phyloP scores from a whole-genome alignment of 2,329 filamentous ascomycete genomes.

The Emergomyces orientalis region DNA sequence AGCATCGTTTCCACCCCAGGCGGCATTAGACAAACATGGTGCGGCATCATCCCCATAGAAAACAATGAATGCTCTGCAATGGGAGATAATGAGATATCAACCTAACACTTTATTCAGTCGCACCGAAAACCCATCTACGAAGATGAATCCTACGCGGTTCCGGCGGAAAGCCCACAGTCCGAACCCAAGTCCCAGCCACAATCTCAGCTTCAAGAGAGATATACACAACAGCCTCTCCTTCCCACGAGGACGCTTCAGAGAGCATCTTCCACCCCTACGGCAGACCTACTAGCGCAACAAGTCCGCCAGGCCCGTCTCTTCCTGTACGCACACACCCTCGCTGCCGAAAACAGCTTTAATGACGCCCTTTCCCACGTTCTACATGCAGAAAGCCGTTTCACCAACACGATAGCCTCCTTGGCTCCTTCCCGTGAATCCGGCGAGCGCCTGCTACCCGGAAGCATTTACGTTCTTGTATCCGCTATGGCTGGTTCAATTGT shows the following conservation, averaged over 20 bases:
- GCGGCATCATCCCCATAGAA: constrained; percentile 16
- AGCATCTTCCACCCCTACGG: constrained; percentile 54
- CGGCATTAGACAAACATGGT: constrained; percentile 27
- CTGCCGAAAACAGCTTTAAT: constrained; percentile 77
- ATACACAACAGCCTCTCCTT: constrained; percentile 3
- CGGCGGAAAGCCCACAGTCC: not conserved
- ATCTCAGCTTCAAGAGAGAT: constrained; percentile 8
- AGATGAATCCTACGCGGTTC: constrained; percentile 10
- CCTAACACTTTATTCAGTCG: constrained; percentile 10
- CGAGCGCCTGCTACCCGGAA: constrained; percentile 81
- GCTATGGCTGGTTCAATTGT: constrained; percentile 93
- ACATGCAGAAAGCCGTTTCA: constrained; percentile 79
- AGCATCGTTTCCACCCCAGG: constrained; percentile 33
- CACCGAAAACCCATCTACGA: constrained; percentile 19
- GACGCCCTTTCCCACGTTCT: constrained; percentile 69
- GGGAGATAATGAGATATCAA: not conserved
- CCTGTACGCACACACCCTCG: constrained; percentile 64
- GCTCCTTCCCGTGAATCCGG: constrained; percentile 76
- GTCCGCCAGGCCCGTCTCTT: constrained; percentile 72
- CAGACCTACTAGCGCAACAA: constrained; percentile 76
- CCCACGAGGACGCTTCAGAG: constrained; percentile 11
- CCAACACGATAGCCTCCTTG: constrained; percentile 76
- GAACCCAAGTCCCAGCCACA: constrained; percentile 3
- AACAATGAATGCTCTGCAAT: not conserved
- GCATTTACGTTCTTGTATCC: constrained; percentile 85